Conservation (phyloP, 495 filamentous ascomycete genomes). For the Lophium mytilinum region DNA sequence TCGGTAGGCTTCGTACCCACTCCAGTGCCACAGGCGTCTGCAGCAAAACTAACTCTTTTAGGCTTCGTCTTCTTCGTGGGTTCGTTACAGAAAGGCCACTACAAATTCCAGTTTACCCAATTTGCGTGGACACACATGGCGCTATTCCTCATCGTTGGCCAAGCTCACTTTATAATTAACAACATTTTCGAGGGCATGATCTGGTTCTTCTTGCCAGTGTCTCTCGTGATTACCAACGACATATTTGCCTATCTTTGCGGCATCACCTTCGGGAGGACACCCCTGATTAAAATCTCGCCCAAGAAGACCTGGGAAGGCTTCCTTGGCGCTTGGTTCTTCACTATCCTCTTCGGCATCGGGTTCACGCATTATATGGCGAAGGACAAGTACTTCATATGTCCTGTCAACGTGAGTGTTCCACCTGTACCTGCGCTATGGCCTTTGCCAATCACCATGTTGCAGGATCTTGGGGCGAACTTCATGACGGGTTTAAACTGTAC, state of each 20-base stretch:
- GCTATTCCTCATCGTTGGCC: constrained; percentile 92
- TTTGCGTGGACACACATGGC: constrained; percentile 99
- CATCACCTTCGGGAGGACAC: constrained; percentile 92
- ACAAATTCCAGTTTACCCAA: constrained; percentile 97
- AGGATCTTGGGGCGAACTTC: constrained; percentile 87
- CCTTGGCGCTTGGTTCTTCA: constrained; percentile 93
- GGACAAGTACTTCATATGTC: constrained; percentile 97
- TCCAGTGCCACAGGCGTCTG: not conserved
- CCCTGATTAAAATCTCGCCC: constrained; percentile 93
- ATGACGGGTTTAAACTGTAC: constrained; percentile 84
- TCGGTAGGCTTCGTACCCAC: constrained; percentile 52
- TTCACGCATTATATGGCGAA: constrained; percentile 84
- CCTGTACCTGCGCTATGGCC: not conserved
- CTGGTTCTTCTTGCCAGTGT: constrained; percentile 97
- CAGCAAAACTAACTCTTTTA: constrained; percentile 28
- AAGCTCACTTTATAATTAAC: constrained; percentile 99
- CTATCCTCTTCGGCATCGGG: constrained; percentile 71
- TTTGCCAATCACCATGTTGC: constrained; percentile 10
- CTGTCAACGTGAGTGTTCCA: constrained; percentile 60
- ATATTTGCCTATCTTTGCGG: constrained; percentile 98
- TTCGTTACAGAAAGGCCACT: constrained; percentile 91
- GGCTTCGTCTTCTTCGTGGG: constrained; percentile 98
- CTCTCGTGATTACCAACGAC: constrained; percentile 95
- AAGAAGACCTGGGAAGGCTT: constrained; percentile 99
- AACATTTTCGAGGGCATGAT: constrained; percentile 99